Evolutionary conservation across 2,329 filamentous ascomycete species (phyloP), one percentile per base, ranked within the genome.

Genomic region (Ophiostoma sp.): DNA sequence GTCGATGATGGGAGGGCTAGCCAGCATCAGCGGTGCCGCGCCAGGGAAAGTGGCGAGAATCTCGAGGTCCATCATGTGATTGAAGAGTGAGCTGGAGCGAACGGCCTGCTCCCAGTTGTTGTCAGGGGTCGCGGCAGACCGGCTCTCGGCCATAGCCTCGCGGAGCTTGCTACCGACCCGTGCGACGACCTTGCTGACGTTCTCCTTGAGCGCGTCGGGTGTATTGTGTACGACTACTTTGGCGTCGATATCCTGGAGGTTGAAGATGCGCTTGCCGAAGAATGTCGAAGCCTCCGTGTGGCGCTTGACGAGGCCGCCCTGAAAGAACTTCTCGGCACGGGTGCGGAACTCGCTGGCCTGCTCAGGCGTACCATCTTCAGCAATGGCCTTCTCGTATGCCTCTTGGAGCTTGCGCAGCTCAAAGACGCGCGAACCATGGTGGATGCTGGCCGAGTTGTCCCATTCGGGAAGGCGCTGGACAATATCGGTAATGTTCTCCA

Each of bases 1-100:
- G 18, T 91, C 87, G 77, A 96, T 75, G 69, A 81, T 82, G 68
- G 71, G 70, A 47, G 77, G 76, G 68, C 88, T 85, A 38, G 89
- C 89, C 6, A 70, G 64, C 73, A 92, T 90, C 2, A 91, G 80
- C 65, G 62, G 68, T 2, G 73, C 73, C 0, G 71, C 73, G 5
- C 69, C 72, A 0, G 73, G 73, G 62, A 74, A 73, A 6, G 72
- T 72, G 36, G 71, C 69, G 27, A 72, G 66, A 16, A 73, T 68
- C 64, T 74, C 70, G 8, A 74, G 70, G 47, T 71, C 64, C 64
- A 68, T 67, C 69, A 73, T 69, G 40, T 70, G 65, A 62, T 69
- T 71, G 71, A 71, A 74, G 16, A 72, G 67, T 11, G 67, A 38
- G 40, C 67, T 64, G 2, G 70, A 72, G 5, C 72, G 71, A 16